These are phyloP conservation scores for Galerina marginata DNA, from an alignment of 768 basidiomycete genomes.

Conservation along the genomic window DNA sequence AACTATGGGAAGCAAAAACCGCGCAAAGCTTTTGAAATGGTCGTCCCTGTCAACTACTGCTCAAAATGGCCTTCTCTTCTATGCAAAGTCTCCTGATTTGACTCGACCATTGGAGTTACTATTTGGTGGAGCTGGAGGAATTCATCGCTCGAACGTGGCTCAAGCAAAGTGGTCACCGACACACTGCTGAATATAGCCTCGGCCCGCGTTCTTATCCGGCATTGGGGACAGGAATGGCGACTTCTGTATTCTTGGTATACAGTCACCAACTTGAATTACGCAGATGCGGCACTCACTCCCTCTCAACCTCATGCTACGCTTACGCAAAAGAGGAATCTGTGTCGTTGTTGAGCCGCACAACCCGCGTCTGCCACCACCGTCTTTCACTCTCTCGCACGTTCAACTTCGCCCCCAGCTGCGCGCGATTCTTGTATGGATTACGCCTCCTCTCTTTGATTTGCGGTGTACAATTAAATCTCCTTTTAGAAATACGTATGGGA, in stretches of 20 bases:
- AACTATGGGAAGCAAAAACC: no score
- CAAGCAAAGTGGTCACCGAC: no score
- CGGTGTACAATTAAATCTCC: neutral
- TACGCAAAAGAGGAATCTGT: neutral
- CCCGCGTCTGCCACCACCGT: constrained; percentile 16
- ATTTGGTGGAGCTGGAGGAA: no score
- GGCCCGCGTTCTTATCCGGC: no score
- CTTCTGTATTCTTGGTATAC: neutral
- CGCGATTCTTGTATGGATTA: neutral
- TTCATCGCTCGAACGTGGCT: no score
- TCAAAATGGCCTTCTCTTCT: no score
- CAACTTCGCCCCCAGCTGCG: neutral
- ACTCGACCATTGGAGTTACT: no score
- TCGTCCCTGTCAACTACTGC: no score
- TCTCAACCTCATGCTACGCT: constrained; percentile 1
- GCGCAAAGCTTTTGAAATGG: no score
- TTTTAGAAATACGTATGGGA: neutral
- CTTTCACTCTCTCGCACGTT: constrained; percentile 2
- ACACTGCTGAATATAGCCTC: no score
- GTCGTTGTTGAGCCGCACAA: constrained; percentile 11
- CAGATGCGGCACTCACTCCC: neutral
- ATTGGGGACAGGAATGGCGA: neutral
- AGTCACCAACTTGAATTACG: no score
- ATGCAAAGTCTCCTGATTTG: no score
- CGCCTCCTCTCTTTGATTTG: neutral